Base-by-base conservation (phyloP, 208 protist genomes). In the Tritrichomonas foetus region DNA sequence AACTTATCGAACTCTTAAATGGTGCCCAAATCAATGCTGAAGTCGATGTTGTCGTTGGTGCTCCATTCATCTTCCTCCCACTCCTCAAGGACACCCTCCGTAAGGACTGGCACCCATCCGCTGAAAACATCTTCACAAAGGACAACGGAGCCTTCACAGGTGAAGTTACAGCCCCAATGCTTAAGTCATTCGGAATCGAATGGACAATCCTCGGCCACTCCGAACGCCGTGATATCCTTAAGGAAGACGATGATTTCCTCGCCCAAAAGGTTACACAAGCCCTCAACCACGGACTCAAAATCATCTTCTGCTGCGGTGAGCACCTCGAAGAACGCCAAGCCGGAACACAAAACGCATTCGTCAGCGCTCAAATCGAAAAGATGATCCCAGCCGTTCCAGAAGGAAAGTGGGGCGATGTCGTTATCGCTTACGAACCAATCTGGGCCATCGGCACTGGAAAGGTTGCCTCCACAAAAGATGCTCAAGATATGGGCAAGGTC, bases 391-490 rank as follows among this genome's bases (percentile, higher is more conserved):
- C 80, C 30, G 69, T 92, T 47, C 47, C 50, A 66, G 30, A 3
- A 30, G 49, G 57, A 22, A 64, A 95, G 22, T 95, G 94, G 94
- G 72, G 69, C 36, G 16, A 93, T 30, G 93, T 95, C 20, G 94
- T 95, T 30, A 94, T 95, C 66, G 95, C 95, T 20, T 95, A 95
- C 94, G 95, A 95, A 82, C 95, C 95, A 74, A 94, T 95, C 44
- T 95, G 95, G 95, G 95, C 95, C 57, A 95, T 95, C 55, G 95
- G 95, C 27, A 95, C 95, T n/a, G 94, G 94, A 57, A 47, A 94
- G 50, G 94, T 94, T 55, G 94, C 94, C 5, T 72, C 53, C 0
- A 78, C 94, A 69, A 14, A 92, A 36, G 66, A 94, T 66, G 94
- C 94, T 36, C 92, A 94, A 66, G 94, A 94, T 36, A 89, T 94